Percentiles rank a stretch among this genome's conserved stretches.
Evolutionary conservation across 2,329 filamentous ascomycete species (phyloP).

Genomic region (Aspergillus terreus): DNA sequence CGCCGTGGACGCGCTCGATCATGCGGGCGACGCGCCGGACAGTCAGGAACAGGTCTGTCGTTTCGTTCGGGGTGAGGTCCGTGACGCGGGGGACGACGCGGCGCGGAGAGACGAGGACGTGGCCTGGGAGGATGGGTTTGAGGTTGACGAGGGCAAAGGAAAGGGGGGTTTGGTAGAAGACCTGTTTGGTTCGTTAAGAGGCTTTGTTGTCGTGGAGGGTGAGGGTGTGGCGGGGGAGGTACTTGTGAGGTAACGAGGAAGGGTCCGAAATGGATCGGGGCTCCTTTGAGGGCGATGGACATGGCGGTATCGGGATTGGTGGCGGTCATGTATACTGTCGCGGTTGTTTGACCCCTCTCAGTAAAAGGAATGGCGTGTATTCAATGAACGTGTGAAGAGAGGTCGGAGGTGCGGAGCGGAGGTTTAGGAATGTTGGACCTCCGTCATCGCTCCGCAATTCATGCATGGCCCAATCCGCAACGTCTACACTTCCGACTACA

Average conservation of each 20-base stretch:
- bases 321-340: constrained; percentile 9
- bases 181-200: constrained; percentile 48
- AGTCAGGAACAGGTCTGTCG: constrained; percentile 81
- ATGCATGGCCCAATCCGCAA: not conserved
- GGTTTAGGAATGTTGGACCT: not conserved
- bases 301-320: constrained; percentile 13
- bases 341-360: no score
- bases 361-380: not conserved
- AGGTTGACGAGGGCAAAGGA: constrained; percentile 92
- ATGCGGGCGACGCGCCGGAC: constrained; percentile 79
- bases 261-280: constrained; percentile 65
- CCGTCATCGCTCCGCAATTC: not conserved
- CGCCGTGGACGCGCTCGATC: constrained; percentile 59
- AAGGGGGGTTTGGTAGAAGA: constrained; percentile 77
- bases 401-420: not conserved
- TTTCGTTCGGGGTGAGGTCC: constrained; percentile 68
- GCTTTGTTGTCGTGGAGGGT: not conserved
- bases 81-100: constrained; percentile 66
- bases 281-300: constrained; percentile 26
- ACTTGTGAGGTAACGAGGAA: constrained; percentile 75
- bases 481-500: not conserved
- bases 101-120: constrained; percentile 83
- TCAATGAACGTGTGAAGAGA: not conserved
- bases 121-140: constrained; percentile 88
- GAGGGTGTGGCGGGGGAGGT: constrained; percentile 10